Base-by-base conservation (phyloP, 2,329 filamentous ascomycete genomes). In the Aureobasidium lini region DNA sequence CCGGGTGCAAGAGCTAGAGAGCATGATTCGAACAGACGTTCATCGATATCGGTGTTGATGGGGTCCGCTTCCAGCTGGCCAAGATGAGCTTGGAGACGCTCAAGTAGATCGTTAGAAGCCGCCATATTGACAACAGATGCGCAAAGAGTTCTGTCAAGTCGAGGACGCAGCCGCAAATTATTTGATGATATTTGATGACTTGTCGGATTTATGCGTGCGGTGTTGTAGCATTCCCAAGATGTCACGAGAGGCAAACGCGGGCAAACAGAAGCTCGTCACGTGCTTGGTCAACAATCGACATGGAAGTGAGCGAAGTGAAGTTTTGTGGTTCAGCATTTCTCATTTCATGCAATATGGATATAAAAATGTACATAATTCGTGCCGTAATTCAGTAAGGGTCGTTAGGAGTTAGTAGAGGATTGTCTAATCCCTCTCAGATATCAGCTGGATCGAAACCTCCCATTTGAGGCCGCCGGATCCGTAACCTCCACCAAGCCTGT, bases 361-460 rank as follows among this genome's bases (percentile, higher is more conserved):
- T 58, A 29, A 15, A 39, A 32, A 49, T 58, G n/a, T 58, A 58
- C 56, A 49, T 58, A 43, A 39, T 44, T 47, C 47, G 48, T 52
- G 8, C 23, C 48, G 28, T 59, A 15, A 58, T 39, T 61, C 53
- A 50, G 23, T 60, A 29, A 57, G 40, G 15, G 54, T 57, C 57
- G 29, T 59, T 44, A 44, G 23, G 23, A 23, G 23, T 23, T 15
- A 44, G 49, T 6, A 58, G 46, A 15, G 16, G 5, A 10, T 9
- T 18, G 29, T 37, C 65, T 49, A 66, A 48, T 76, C 69, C 65
- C 73, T 75, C 65, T 84, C 81, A 59, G 81, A 70, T 47, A 76
- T 85, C 70, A 90, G 85, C 76, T 97, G 90, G 56, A 95, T 80
- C 48, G 89, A 95, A 13, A 97, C 90, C 75, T 99, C 94, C 94